Percentiles rank a stretch among this genome's conserved stretches.
Evolutionary conservation across 2,329 filamentous ascomycete genomes (phyloP).

Genomic region (Pseudogymnoascus sp.): DNA sequence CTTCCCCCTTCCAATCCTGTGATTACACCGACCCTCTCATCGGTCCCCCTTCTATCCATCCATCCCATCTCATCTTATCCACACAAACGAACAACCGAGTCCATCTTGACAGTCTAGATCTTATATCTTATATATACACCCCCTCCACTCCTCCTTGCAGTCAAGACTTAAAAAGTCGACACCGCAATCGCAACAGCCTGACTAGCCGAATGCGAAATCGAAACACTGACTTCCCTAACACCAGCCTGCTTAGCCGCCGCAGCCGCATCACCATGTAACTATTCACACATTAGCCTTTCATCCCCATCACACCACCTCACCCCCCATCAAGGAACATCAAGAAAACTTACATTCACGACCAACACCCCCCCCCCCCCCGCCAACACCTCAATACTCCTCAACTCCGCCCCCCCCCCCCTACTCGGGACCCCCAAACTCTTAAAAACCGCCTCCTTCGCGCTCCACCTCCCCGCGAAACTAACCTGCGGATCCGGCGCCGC

Average conservation of each 20-base stretch:
- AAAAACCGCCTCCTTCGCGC: constrained; percentile 97
- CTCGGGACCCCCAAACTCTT: constrained; percentile 86
- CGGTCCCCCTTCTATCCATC: neutral
- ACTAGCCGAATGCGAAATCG: constrained; percentile 89
- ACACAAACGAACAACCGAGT: neutral
- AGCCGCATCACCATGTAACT: constrained; percentile 83
- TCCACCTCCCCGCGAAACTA: constrained; percentile 92
- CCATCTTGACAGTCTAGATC: neutral
- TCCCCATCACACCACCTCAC: neutral
- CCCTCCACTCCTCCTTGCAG: neutral
- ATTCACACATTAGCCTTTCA: constrained; percentile 11
- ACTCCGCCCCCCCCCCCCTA: constrained; percentile 75
- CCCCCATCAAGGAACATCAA: neutral
- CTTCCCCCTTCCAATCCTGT: neutral
- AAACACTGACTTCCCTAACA: constrained; percentile 81
- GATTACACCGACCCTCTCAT: neutral
- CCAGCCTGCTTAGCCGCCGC: constrained; percentile 76
- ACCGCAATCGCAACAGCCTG: constrained; percentile 94
- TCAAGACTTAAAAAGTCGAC: constrained; percentile 54
- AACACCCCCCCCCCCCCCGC: constrained; percentile 76
- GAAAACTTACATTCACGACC: constrained; percentile 56
- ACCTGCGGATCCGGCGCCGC: constrained; percentile 72
- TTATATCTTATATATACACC: neutral
- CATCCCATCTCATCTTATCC: neutral
- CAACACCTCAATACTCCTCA: constrained; percentile 92